These are phyloP conservation scores for Paraconiothyrium sp. DNA, from an alignment of 2,329 filamentous ascomycete species.

Conservation along the genomic window DNA sequence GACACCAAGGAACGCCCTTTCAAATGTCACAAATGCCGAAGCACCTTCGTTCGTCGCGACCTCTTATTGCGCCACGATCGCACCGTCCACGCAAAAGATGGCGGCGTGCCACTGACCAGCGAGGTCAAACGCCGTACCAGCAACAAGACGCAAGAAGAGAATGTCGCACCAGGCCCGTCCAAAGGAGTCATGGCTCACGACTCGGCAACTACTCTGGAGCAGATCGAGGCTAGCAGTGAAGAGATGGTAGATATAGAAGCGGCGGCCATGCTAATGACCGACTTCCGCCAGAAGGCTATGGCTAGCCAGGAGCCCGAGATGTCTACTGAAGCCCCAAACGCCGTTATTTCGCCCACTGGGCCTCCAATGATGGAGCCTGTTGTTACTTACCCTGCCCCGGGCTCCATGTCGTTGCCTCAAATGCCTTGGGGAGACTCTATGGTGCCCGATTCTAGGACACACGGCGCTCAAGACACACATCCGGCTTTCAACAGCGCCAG, in stretches of 20 bases:
- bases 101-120: conserved; percentile 90
- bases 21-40: conserved; percentile 97
- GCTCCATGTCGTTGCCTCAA: conserved; percentile 82
- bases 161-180: conserved; percentile 70
- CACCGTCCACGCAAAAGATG: conserved; percentile 98
- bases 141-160: conserved; percentile 68
- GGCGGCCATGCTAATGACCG: conserved; percentile 97
- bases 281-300: conserved; percentile 96
- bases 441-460: conserved; percentile 80
- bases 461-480: conserved; percentile 72
- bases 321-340: conserved; percentile 65
- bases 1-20: conserved; percentile 99
- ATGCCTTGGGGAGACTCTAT: conserved; percentile 94
- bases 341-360: conserved; percentile 77
- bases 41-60: conserved; percentile 97
- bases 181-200: conserved; percentile 86
- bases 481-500: conserved; percentile 68
- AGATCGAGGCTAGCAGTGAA: conserved; percentile 90
- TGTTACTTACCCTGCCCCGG: conserved; percentile 73
- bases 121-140: conserved; percentile 87
- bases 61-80: conserved; percentile 95
- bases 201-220: conserved; percentile 79
- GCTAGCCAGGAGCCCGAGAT: conserved; percentile 70
- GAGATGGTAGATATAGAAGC: conserved; percentile 95
- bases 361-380: conserved; percentile 79